Conservation (phyloP, 2,329 filamentous ascomycete species). For the Fusarium sp. region DNA sequence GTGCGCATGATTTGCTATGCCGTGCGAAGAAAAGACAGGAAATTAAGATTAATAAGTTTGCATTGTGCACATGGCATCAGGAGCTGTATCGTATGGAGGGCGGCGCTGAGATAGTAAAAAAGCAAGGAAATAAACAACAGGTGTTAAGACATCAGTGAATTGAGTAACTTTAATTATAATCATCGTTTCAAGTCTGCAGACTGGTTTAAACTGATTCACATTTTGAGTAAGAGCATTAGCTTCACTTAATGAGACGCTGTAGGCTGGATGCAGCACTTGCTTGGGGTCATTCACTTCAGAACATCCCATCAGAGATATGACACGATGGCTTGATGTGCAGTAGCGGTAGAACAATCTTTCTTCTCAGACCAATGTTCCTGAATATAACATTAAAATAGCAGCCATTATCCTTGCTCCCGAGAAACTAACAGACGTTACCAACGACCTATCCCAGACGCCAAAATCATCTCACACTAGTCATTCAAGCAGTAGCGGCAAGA, state of each 20-base stretch:
- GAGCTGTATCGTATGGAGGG: neutral
- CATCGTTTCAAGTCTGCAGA: neutral
- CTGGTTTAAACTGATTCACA: neutral
- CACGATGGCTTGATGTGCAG: neutral
- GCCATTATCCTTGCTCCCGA: conserved; percentile 12
- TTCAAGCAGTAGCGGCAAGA: conserved; percentile 59
- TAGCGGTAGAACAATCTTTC: neutral
- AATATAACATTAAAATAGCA: conserved; percentile 2
- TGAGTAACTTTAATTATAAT: conserved; percentile 1
- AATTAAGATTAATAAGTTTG: neutral
- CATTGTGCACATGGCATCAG: neutral
- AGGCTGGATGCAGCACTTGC: neutral
- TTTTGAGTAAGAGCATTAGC: neutral
- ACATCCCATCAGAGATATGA: neutral
- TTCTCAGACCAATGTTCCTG: neutral
- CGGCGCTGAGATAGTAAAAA: conserved; percentile 4
- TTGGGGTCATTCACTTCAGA: neutral
- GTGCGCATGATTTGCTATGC: neutral
- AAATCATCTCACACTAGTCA: conserved; percentile 19
- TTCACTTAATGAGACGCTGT: neutral
- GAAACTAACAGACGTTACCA: conserved; percentile 19
- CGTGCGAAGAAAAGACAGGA: neutral
- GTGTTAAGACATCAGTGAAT: conserved; percentile 11
- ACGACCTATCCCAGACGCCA: conserved; percentile 27
- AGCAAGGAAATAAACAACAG: neutral